These are phyloP conservation scores for Telfairia occidentalis DNA, from an alignment of 331 rosid genomes.

Conservation along the genomic window DNA sequence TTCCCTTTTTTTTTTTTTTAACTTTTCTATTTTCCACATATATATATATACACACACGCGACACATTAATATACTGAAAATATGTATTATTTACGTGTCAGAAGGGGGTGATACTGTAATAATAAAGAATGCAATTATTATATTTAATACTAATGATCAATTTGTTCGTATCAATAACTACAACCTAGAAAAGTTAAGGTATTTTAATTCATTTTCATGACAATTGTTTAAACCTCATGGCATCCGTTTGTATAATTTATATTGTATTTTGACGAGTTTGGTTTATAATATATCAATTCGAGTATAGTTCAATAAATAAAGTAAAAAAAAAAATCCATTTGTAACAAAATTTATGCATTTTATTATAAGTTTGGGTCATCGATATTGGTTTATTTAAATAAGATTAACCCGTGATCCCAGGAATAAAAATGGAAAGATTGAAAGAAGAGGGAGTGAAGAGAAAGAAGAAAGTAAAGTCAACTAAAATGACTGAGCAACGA, in stretches of 20 bases:
- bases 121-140: background rate
- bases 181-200: background rate
- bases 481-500: background rate
- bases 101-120: background rate
- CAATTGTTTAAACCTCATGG: no score
- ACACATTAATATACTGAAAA: background rate
- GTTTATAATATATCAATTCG: no score
- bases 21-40: background rate
- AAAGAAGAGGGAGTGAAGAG: background rate
- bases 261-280: no score
- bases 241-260: background rate
- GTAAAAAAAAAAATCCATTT: no score
- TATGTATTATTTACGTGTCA: background rate
- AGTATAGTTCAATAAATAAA: no score
- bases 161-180: background rate
- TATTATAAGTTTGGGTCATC: background rate
- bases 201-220: no score
- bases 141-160: background rate
- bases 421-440: background rate
- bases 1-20: background rate
- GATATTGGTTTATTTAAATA: background rate
- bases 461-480: background rate
- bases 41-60: background rate
- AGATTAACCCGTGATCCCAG: background rate
- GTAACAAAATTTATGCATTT: no score